Percentiles rank a stretch among this genome's conserved stretches.
Evolutionary conservation across 169 alveolate genomes (phyloP).

Genomic region (Eimeria acervulina): DNA sequence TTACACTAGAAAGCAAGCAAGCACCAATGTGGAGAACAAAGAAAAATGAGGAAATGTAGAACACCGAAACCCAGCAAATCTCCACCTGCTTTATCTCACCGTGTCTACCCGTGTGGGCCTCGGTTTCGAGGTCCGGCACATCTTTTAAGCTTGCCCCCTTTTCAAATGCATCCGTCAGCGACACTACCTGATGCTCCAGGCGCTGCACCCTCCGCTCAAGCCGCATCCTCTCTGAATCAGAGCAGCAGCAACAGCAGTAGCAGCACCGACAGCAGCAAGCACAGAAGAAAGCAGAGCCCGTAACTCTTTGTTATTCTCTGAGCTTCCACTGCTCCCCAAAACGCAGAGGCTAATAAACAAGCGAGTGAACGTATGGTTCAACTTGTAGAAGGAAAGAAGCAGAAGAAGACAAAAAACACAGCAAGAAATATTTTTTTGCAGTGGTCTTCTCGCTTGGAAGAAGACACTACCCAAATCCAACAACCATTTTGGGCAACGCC

Average conservation of each 20-base stretch:
- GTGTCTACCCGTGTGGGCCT: conserved; percentile 1
- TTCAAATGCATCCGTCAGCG: conserved; percentile 39
- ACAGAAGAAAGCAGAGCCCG: not conserved
- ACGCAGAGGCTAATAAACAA: not conserved
- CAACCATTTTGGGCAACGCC: too few relatives aligned
- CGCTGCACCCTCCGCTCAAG: conserved; percentile 71
- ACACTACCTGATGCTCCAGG: conserved; percentile 48
- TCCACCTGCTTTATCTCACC: not conserved
- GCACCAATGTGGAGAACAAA: not conserved
- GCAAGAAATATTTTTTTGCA: too few relatives aligned
- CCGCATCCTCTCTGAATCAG: conserved; percentile 41
- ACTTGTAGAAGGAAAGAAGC: not conserved
- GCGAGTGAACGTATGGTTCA: not conserved
- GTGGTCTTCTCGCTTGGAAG: too few relatives aligned
- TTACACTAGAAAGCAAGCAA: too few relatives aligned
- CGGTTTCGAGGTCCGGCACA: conserved; percentile 10
- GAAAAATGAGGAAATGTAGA: not conserved
- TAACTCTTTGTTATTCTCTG: not conserved
- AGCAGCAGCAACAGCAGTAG: not conserved
- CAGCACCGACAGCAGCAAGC: not conserved
- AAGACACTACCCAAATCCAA: too few relatives aligned
- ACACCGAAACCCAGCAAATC: too few relatives aligned
- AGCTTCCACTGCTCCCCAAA: too few relatives aligned
- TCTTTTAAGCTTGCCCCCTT: conserved; percentile 14
- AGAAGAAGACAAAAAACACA: not conserved